phyloP scores from a whole-genome alignment of 495 filamentous ascomycete species.

The Saxispiralis lemnorum region DNA sequence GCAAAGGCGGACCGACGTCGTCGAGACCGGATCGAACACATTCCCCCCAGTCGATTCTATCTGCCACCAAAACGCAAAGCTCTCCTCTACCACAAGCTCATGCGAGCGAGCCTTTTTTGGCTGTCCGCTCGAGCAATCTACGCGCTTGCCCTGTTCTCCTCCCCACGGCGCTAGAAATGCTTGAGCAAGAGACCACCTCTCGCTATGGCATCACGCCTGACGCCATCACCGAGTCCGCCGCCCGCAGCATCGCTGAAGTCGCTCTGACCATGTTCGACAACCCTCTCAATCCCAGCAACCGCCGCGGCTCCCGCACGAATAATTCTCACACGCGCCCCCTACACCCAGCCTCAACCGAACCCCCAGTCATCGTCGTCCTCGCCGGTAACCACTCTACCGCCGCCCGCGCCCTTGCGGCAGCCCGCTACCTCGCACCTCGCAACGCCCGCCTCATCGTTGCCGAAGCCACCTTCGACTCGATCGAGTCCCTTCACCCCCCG shows the following conservation, averaged over 20 bases:
- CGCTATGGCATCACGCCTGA: slow-evolving; percentile 76
- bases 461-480: slow-evolving; percentile 4
- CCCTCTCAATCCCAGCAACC: slow-evolving; percentile 15
- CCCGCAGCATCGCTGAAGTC: slow-evolving; percentile 69
- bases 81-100: no score
- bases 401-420: slow-evolving; percentile 66
- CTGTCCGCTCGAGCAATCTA: slow-evolving; percentile 1
- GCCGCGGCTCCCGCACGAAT: slow-evolving; percentile 23
- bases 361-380: slow-evolving; percentile 51
- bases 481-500: slow-evolving; percentile 10
- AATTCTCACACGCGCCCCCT: slow-evolving; percentile 20
- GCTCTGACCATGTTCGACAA: slow-evolving; percentile 40
- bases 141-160: slow-evolving; percentile 53
- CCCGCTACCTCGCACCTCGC: slow-evolving; percentile 68
- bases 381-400: slow-evolving; percentile 81
- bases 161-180: slow-evolving; percentile 69
- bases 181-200: slow-evolving; percentile 70
- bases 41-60: slow-evolving; percentile 5
- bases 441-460: slow-evolving; percentile 58
- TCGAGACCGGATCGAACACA: slow-evolving; percentile 3
- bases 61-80: background rate
- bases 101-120: slow-evolving; percentile 2
- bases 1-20: slow-evolving; percentile 2
- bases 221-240: slow-evolving; percentile 80
- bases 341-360: slow-evolving; percentile 29